Base-by-base conservation (phyloP, 2,329 filamentous ascomycete genomes). In the Fusarium cicatricum region DNA sequence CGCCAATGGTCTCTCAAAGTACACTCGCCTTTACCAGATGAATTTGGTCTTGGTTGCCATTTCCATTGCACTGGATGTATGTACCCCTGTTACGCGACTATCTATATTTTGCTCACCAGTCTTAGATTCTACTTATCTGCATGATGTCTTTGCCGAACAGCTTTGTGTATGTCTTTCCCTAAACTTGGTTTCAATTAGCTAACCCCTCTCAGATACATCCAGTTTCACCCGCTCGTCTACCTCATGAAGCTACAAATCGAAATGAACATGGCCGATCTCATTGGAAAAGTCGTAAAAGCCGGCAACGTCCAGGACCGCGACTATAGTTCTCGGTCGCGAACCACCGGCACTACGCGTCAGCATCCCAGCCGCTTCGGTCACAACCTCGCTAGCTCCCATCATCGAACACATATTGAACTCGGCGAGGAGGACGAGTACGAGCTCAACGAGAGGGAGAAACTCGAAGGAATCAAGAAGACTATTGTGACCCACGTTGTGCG, bases 1-100 rank as follows among this genome's bases (percentile, higher is more conserved):
- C 46, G 71, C 74, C 42, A 78, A 80, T 36, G 80, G 80, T 14
- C 71, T 83, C 0, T 74, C 75, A 2, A 82, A 83, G 64, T 83
- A 83, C 65, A 77, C 77, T 48, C 69, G 74, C 17, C 72, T 83
- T 7, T 77, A 81, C 21, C 71, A 72, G 34, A 72, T 73, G 64
- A 73, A 73, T 17, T 49, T 72, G 39, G 54, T 61, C 10, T 48
- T 73, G 28, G 69, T 70, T n/a, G 60, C 19, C 0, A 58, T 72
- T 4, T 73, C 71, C 0, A 70, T 73, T 10, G 64, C 65, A 2
- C 42, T 73, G 0, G 71, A 73, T 39, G 49, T 67, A 40, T 49
- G 62, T 57, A 14, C 6, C 12, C 5, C 7, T 8, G 1, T 1
- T 11, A 8, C 15, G 9, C 6, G 21, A 17, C 7, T 26, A 4